Evolutionary conservation across 108 stramenopile genomes (phyloP).

Genomic region (Cyclotella kingstonii): DNA sequence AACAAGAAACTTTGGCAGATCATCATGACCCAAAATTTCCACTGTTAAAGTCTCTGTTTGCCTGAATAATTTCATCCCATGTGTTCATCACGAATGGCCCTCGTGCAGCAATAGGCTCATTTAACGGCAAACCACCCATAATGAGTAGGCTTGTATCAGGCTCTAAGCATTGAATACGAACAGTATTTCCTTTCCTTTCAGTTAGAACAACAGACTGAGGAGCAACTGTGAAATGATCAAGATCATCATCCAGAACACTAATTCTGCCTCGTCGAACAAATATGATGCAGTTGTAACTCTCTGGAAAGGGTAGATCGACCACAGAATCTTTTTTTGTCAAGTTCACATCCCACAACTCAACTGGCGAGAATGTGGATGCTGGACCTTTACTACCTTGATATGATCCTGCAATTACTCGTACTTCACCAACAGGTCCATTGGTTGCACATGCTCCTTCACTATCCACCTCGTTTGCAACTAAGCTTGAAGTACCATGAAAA

Average conservation of each 20-base stretch:
- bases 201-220: constrained; percentile 83
- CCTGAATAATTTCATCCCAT: constrained; percentile 73
- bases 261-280: constrained; percentile 70
- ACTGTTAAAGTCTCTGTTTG: constrained; percentile 73
- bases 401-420: constrained; percentile 78
- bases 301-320: constrained; percentile 66
- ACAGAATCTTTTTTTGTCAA: constrained; percentile 42
- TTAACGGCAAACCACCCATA: constrained; percentile 75
- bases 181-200: constrained; percentile 40
- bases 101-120: constrained; percentile 86
- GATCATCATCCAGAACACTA: constrained; percentile 48
- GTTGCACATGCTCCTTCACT: constrained; percentile 12
- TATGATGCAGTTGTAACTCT: constrained; percentile 70
- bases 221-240: constrained; percentile 32
- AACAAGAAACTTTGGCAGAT: not conserved
- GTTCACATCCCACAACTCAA: constrained; percentile 78
- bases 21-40: constrained; percentile 50
- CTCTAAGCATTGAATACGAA: constrained; percentile 48
- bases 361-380: constrained; percentile 78
- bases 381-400: constrained; percentile 59
- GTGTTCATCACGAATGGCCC: constrained; percentile 98
- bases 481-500: constrained; percentile 18
- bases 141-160: constrained; percentile 63
- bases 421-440: constrained; percentile 36
- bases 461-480: too few relatives aligned